Evolutionary conservation across 768 basidiomycete species (phyloP), one percentile per base, ranked within the genome.

Genomic region (Bullera alba): DNA sequence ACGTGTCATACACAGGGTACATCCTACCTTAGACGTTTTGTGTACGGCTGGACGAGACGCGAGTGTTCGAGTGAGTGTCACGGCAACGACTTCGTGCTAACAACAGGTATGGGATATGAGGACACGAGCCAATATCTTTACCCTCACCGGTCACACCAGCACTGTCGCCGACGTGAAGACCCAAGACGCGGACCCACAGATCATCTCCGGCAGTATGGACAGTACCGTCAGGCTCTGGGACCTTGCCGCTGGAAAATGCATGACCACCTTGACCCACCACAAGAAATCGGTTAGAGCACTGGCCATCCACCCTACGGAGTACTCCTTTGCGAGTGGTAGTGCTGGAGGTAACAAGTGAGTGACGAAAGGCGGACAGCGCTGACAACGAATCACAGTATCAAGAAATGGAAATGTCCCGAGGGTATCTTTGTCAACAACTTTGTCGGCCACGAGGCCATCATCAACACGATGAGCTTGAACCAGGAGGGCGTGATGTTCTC

Each of bases 351-450:
- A 96, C 77, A 97, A 97, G 70, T 72, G 51, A 52, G 70, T 60
- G 19, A 0, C 27, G 10, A 8, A 34, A 34, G 32, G 32, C n/a
- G 32, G 32, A 34, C n/a, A 34, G 8, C 17, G 58, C 58, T 60
- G 44, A 60, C 30, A 34, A 8, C 10, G 25, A 10, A 19, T n/a
- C 17, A 27, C 51, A 72, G 69, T 73, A 96, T 99, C 76, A 99
- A 99, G 70, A 97, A 97, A 72, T 99, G 93, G 93, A 95, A 93
- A 64, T 96, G 90, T 62, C 95, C 95, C 4, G 89, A 96, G 57
- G 95, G 95, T 39, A 73, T 81, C 2, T 97, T 99, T 58, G 93
- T 97, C 2, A 88, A 86, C 79, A 99, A 96, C 75, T 95, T 97
- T 71, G 77, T 81, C 37, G 95, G 95, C 0, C 95, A 97, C 71